Conservation (phyloP, 75 land plant genomes). For the Isoetes taiwanensis region DNA sequence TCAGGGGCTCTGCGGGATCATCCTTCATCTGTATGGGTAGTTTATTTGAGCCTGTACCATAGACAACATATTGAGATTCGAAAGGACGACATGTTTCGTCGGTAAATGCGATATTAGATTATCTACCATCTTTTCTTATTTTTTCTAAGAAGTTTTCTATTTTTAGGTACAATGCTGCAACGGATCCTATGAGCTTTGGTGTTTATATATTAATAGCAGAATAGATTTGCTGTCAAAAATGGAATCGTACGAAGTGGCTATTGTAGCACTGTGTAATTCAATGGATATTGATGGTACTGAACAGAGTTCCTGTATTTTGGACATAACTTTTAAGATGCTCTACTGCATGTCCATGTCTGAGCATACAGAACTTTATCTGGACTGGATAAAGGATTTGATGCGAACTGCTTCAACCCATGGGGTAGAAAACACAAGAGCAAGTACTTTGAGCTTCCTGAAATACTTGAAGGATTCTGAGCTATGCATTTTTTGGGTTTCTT, state of each 20-base stretch:
- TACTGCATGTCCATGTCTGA: conserved; percentile 54
- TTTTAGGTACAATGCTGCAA: conserved; percentile 49
- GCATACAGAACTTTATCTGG: conserved; percentile 22
- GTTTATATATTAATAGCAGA: conserved; percentile 65
- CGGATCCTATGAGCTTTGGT: conserved; percentile 83
- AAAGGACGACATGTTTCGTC: conserved; percentile 63
- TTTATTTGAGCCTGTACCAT: conserved; percentile 54
- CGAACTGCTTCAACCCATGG: conserved; percentile 6
- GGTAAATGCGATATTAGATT: no score
- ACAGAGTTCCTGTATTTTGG: conserved; percentile 53
- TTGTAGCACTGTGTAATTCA: conserved; percentile 26
- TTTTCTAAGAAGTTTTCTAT: conserved; percentile 4
- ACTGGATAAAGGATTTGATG: conserved; percentile 26
- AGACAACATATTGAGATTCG: conserved; percentile 17
- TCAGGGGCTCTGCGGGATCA: conserved; percentile 61
- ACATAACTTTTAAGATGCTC: conserved; percentile 64
- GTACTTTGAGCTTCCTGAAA: conserved; percentile 20
- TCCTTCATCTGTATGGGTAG: conserved; percentile 62
- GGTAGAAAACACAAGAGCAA: neutral
- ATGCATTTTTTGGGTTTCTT: conserved; percentile 62
- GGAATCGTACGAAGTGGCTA: conserved; percentile 47
- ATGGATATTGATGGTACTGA: conserved; percentile 11
- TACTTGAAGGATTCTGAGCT: conserved; percentile 37
- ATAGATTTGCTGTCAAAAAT: conserved; percentile 24
- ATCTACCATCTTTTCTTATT: neutral